Evolutionary conservation across 164 flowering plant species (phyloP), one percentile per base, ranked within the genome.

Genomic region (Magnolia kwangsiensis): DNA sequence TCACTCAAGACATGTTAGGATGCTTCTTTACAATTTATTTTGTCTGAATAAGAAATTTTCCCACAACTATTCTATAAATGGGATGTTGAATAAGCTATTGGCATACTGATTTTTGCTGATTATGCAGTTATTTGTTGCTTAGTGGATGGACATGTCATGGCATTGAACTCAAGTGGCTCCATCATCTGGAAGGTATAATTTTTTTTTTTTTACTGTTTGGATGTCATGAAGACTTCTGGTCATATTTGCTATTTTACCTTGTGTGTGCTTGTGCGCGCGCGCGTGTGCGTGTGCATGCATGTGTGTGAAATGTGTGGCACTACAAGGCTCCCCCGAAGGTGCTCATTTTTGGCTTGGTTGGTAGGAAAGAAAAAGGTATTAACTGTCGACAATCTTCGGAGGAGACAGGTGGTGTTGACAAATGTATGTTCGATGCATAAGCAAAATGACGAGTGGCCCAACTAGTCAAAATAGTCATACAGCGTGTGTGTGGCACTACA

Each of bases 51-150:
- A 9, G 16, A 51, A 19, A 55, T n/a, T 72, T 11, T 65, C 20
- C 50, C 7, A 65, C 63, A 64, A 50, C 50, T 31, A 24, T 50
- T 9, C 18, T 19, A 61, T 61, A 58, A 59, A 11, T 51, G 18
- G 29, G 16, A 11, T 76, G 63, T 24, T 18, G 59, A 67, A 50
- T 71, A 50, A 51, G 23, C n/a, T 76, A 58, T 59, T 49, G 49
- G n/a, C 69, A 5, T 23, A 59, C 58, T 59, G 61, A 24, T 13
- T 21, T 49, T 23, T 51, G 58, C 72, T 75, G 75, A 21, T 66
- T 72, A 73, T 80, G 80, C 90, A 94, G 98, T 95, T 74, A 86
- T 95, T 79, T 95, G 96, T 80, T 93, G 98, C 87, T 86, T 88
- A 83, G 98, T 95, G 72, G 86, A 93, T 84, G 98, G 98, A 13